phyloP scores from a whole-genome alignment of 2,329 filamentous ascomycete genomes.

The Penicillium sp. region DNA sequence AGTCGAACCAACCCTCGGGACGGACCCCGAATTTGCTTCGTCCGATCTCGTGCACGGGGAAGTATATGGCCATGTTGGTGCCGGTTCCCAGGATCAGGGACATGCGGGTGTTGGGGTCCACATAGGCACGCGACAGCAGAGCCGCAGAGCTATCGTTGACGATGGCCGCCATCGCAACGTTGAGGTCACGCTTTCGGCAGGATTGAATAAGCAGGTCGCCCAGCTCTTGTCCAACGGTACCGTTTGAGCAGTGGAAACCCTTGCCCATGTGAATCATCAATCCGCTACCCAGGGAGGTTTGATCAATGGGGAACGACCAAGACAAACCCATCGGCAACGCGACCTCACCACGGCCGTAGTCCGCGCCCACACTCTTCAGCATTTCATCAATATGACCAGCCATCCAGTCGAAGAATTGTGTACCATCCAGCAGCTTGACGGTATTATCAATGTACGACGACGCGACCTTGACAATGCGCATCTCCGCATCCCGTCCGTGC shows the following conservation, averaged over 20 bases:
- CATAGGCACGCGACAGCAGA: constrained; percentile 64
- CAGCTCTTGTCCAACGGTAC: constrained; percentile 62
- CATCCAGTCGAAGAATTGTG: constrained; percentile 69
- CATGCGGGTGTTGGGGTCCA: constrained; percentile 63
- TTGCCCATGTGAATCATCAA: constrained; percentile 67
- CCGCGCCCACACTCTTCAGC: constrained; percentile 49
- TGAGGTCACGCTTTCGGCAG: constrained; percentile 58
- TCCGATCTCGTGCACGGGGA: constrained; percentile 59
- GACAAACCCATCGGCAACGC: constrained; percentile 63
- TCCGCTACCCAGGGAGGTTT: constrained; percentile 63
- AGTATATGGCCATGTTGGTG: constrained; percentile 66
- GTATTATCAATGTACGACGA: constrained; percentile 60
- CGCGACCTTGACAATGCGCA: constrained; percentile 60
- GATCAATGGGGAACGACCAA: constrained; percentile 69
- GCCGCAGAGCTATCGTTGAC: constrained; percentile 67
- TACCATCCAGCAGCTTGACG: constrained; percentile 59
- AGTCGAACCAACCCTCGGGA: constrained; percentile 58
- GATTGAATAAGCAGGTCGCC: constrained; percentile 62
- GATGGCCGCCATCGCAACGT: constrained; percentile 64
- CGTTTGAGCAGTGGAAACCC: constrained; percentile 64
- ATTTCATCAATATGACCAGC: constrained; percentile 61
- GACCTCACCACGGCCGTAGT: constrained; percentile 42
- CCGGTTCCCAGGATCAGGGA: constrained; percentile 68
- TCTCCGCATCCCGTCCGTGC: constrained; percentile 51
- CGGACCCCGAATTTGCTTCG: constrained; percentile 60